phyloP scores from a whole-genome alignment of 208 protist genomes.

The Acanthamoeba castellanii region DNA sequence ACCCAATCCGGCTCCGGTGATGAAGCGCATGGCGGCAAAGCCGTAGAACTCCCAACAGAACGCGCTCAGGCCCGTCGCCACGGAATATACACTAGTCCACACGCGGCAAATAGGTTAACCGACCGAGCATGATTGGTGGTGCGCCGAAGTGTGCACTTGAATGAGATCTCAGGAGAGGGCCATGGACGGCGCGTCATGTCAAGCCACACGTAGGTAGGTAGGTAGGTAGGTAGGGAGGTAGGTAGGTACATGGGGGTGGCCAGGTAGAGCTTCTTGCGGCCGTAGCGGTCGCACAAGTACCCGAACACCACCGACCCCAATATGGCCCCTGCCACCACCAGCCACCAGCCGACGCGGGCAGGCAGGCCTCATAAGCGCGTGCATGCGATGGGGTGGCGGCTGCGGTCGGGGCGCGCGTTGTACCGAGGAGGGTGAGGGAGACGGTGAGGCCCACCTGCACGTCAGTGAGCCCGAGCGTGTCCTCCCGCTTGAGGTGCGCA shows the following conservation, averaged over 20 bases:
- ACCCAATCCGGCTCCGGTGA: conserved; percentile 43
- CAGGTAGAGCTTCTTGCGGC: neutral
- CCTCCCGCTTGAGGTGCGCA: conserved; percentile 48
- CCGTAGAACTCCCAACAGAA: conserved; percentile 59
- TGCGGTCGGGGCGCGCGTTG: no score
- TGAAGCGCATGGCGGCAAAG: conserved; percentile 37
- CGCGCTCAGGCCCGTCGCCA: conserved; percentile 49
- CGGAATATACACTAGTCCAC: conserved; percentile 8
- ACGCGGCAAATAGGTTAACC: neutral
- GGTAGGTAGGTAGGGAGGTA: neutral
- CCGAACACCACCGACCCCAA: conserved; percentile 38
- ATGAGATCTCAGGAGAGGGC: no score
- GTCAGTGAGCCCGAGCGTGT: conserved; percentile 33
- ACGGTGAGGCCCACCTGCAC: conserved; percentile 26
- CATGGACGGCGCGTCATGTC: no score
- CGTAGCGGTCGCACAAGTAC: conserved; percentile 44
- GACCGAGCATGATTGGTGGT: no score
- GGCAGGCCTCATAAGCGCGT: no score
- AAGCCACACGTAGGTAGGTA: neutral
- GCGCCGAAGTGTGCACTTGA: no score
- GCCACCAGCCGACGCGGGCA: no score
- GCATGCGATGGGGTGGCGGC: neutral
- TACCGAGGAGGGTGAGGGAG: neutral
- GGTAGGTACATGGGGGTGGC: conserved; percentile 35
- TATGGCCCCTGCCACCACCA: conserved; percentile 33